Conservation (phyloP, 2,329 filamentous ascomycete species). For the Thielaviopsis euricoi region DNA sequence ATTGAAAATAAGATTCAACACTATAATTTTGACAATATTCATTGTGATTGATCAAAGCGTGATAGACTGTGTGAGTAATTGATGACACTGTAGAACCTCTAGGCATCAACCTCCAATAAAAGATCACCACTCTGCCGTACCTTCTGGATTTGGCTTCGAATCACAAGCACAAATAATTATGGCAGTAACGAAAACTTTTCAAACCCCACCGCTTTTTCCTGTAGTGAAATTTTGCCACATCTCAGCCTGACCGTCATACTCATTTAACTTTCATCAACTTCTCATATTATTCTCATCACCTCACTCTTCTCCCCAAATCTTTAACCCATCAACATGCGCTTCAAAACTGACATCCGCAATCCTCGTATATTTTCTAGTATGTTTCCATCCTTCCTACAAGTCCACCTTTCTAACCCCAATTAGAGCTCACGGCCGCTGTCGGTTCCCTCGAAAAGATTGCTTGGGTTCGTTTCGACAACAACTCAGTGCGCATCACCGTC, state of each 20-base stretch:
- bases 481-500: constrained; percentile 82
- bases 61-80: not conserved
- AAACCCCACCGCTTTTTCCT: not conserved
- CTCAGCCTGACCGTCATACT: not conserved
- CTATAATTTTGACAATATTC: too few relatives aligned
- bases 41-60: too few relatives aligned
- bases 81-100: not conserved
- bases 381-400: not conserved
- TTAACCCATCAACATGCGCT: constrained; percentile 37
- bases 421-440: constrained; percentile 48
- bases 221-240: not conserved
- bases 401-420: not conserved
- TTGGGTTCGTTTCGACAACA: constrained; percentile 79
- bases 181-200: not conserved
- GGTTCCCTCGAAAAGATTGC: constrained; percentile 63
- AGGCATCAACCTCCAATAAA: not conserved
- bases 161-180: not conserved
- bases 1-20: not conserved
- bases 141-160: not conserved
- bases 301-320: not conserved
- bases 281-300: not conserved
- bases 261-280: not conserved
- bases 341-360: constrained; percentile 49
- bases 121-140: not conserved
- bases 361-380: constrained; percentile 49